phyloP scores from a whole-genome alignment of 169 alveolate genomes.

The Eimeria brunetti region DNA sequence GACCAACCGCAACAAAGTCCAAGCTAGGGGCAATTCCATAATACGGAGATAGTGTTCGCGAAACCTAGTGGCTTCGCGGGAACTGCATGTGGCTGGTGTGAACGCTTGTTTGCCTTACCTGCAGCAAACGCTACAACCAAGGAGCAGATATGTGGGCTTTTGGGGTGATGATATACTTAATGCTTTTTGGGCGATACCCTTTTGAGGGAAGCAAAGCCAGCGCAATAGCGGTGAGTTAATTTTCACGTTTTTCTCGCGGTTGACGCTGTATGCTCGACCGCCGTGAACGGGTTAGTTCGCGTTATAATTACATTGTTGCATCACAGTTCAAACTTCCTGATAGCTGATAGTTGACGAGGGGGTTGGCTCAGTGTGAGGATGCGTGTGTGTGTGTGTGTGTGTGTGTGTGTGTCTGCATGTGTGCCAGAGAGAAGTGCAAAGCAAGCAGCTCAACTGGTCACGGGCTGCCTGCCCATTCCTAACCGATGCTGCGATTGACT shows the following conservation, averaged over 20 bases:
- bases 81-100: background rate
- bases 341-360: too few relatives aligned
- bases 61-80: background rate
- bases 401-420: background rate
- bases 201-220: constrained; percentile 86
- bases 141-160: constrained; percentile 88
- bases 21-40: background rate
- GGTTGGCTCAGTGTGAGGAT: background rate
- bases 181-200: constrained; percentile 87
- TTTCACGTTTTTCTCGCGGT: background rate
- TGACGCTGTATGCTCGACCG: background rate
- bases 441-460: constrained; percentile 80
- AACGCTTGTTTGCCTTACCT: background rate
- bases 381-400: too few relatives aligned
- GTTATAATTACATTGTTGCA: too few relatives aligned
- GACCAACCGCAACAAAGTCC: background rate
- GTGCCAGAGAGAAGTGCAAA: constrained; percentile 73
- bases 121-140: constrained; percentile 82
- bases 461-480: constrained; percentile 68
- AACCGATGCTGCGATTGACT: constrained; percentile 75
- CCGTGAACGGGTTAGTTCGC: background rate
- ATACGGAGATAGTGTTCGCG: background rate
- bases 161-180: constrained; percentile 85
- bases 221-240: constrained; percentile 82
- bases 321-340: too few relatives aligned